phyloP scores from a whole-genome alignment of 75 land plant genomes.

The Cunninghamia lanceolata region DNA sequence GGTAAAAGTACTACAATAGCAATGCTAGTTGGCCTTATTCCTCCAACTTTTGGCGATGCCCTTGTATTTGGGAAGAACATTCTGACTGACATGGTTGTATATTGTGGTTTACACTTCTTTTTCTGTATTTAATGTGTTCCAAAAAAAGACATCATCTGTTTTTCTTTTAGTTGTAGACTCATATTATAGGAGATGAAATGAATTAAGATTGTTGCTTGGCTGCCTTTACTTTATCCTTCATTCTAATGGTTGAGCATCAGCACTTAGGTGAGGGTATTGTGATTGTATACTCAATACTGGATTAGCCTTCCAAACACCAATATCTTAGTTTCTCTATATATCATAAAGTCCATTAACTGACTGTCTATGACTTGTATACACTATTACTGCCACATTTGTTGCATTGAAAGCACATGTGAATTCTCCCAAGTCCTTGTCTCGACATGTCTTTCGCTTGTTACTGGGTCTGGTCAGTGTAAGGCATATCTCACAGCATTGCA shows the following conservation, averaged over 20 bases:
- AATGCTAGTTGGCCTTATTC: constrained; percentile 83
- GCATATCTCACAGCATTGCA: background rate
- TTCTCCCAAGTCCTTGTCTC: background rate
- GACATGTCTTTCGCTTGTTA: background rate
- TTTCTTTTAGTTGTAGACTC: background rate
- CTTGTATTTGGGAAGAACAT: constrained; percentile 16
- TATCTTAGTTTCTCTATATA: background rate
- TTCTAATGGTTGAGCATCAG: background rate
- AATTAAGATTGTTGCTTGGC: background rate
- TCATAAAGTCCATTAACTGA: background rate
- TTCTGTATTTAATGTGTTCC: background rate
- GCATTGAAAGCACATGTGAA: background rate
- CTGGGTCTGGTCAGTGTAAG: background rate
- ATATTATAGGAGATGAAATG: background rate
- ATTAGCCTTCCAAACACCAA: background rate
- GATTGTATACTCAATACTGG: background rate
- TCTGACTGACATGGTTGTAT: constrained; percentile 13
- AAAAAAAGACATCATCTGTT: background rate
- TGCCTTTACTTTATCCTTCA: background rate
- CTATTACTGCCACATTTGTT: background rate
- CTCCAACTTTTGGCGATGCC: constrained; percentile 88
- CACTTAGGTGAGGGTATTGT: background rate
- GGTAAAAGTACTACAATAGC: constrained; percentile 93
- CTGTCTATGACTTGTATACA: background rate
- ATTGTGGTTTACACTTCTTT: background rate